Evolutionary conservation across 2,329 filamentous ascomycete genomes (phyloP), one percentile per base, ranked within the genome.

Genomic region (Plenodomus biglobosus): DNA sequence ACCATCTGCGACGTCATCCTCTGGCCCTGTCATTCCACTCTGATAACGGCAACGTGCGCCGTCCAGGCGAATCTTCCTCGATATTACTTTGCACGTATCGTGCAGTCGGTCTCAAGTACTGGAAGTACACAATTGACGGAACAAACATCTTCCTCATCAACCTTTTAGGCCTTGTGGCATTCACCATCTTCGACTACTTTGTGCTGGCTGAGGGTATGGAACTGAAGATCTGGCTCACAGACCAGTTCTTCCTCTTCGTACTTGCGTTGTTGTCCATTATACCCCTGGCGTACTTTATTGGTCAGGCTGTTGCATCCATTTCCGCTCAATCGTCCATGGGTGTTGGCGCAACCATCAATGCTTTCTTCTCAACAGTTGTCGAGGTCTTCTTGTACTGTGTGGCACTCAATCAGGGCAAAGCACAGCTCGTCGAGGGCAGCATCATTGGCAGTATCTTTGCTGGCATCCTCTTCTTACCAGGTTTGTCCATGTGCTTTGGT

Each of bases 121-220:
- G 95, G 92, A 99, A 99, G 75, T 99, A 99, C 75, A 99, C 94
- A 3, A 80, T 99, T 49, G 94, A 99, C 68, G 95, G 94, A 46
- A 99, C 94, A 52, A 99, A 99, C 74, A 95, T 99, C 68, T 97
- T 99, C 75, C 84, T 99, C 58, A 96, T 99, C 78, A 99, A 99
- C 70, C 82, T 99, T 48, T 90, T 97, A 76, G 87, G 85, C 11
- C 83, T 99, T 16, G 94, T 99, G n/a, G 76, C 89, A 19, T 96
- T 99, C 67, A 88, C 92, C 65, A 95, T 99, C 54, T 84, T 95
- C 57, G 94, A 99, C 76, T 97, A 92, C 80, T 85, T 85, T 50
- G 79, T 99, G 19, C 78, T 99, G 20, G 81, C 85, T 27, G 77
- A 85, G 15, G 73, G 84, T 3, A 73, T 97, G 30, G 82, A 86